Base-by-base conservation (phyloP, 2,329 filamentous ascomycete species). In the Aspergillus proliferans region DNA sequence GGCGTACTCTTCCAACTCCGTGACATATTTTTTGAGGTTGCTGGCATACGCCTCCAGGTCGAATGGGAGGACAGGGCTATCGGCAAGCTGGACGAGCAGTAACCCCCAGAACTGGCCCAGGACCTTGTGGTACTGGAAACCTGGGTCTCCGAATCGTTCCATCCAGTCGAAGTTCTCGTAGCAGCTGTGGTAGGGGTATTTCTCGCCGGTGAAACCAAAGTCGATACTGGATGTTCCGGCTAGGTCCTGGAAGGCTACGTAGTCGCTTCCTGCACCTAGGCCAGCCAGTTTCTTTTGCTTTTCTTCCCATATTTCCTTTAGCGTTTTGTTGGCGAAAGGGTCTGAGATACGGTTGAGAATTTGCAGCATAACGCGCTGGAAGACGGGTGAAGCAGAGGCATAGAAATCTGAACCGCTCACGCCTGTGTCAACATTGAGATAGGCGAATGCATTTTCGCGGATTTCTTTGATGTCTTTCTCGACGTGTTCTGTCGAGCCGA, bases 131-230 rank as follows among this genome's bases (percentile, higher is more conserved):
- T 95, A 93, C 9, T 78, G 69, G 62, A 95, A 95, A 1, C 80
- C 84, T 0, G 89, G 89, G 65, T 98, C 93, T 19, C 87, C 85
- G 51, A 87, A 82, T 34, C 78, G 79, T 22, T 84, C 76, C 79
- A 97, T 88, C 84, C 89, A 92, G 41, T 90, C 85, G 59, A 87
- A 91, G 47, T 84, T 94, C 64, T 97, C 92, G 69, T 95, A 94
- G 70, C 87, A 93, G 52, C 86, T 91, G 68, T 90, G 85, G 46
- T 85, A 83, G 0, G 91, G 88, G 59, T 80, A 86, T 9, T 74
- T 69, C 6, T 79, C 74, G 41, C 86, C 87, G 34, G 74, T 69
- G 63, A 98, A 97, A 24, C 82, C 79, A 56, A 98, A 81, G 65
- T 97, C 90, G 48, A 98, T 76, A 9, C 87, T 91, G 41, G 89